Percentiles rank a stretch among this genome's conserved stretches.
These are phyloP conservation scores for Coemansia sp. DNA, from an alignment of 192 early-diverging fungal genomes.

Conservation along the genomic window DNA sequence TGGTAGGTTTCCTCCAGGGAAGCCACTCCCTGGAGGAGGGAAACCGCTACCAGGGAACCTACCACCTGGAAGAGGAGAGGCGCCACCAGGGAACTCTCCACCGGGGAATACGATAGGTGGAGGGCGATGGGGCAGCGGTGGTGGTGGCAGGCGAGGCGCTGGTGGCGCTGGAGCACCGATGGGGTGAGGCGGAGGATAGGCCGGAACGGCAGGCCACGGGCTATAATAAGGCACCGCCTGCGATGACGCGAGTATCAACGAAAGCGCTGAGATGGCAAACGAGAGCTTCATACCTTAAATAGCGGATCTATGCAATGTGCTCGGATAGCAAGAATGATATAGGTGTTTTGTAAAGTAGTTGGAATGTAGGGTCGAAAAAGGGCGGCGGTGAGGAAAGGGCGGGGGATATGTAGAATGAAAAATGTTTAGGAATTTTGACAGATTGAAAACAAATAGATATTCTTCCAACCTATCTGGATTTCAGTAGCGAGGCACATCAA, in stretches of 20 bases:
- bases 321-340: not conserved
- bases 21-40: constrained; percentile 8
- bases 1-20: constrained; percentile 16
- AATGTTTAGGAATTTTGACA: not conserved
- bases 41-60: constrained; percentile 20
- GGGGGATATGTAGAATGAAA: not conserved
- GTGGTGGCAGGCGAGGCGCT: constrained; percentile 11
- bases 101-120: constrained; percentile 1
- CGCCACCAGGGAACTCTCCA: constrained; percentile 9
- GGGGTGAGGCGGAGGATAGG: constrained; percentile 13
- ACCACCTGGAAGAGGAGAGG: constrained; percentile 11
- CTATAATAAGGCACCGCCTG: constrained; percentile 13
- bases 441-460: not conserved
- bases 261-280: constrained; percentile 37
- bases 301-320: not conserved
- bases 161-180: not conserved
- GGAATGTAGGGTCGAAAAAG: not conserved
- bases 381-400: not conserved
- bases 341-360: not conserved
- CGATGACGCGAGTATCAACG: constrained; percentile 19
- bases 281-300: constrained; percentile 33
- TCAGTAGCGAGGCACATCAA: not conserved
- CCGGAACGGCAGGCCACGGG: constrained; percentile 40
- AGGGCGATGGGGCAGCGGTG: constrained; percentile 11
- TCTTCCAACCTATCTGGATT: not conserved